phyloP scores from a whole-genome alignment of 306 rosid species.

The Dalbergia oliveri region DNA sequence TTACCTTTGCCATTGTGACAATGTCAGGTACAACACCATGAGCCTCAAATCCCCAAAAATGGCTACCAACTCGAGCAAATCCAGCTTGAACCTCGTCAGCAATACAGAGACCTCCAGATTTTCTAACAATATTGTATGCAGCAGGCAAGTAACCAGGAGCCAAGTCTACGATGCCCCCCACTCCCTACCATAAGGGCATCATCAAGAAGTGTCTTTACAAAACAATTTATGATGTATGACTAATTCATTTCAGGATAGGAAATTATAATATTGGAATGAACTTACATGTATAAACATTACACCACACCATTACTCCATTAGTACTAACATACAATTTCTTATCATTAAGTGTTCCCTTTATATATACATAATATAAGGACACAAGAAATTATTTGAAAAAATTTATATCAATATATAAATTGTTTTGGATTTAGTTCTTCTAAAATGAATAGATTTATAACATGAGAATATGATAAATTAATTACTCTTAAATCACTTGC shows the following conservation, averaged over 20 bases:
- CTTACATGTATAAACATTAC: neutral
- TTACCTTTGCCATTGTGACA: slow-evolving; percentile 97
- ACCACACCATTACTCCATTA: neutral
- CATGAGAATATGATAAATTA: too few relatives aligned
- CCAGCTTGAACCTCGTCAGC: slow-evolving; percentile 97
- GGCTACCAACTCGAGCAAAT: slow-evolving; percentile 89
- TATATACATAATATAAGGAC: neutral
- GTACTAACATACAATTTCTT: neutral
- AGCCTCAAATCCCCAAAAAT: slow-evolving; percentile 93
- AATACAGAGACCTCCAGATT: slow-evolving; percentile 93
- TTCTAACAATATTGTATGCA: slow-evolving; percentile 63
- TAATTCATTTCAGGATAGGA: neutral
- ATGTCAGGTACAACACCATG: slow-evolving; percentile 97
- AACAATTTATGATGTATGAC: neutral
- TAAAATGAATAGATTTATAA: too few relatives aligned
- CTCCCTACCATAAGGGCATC: slow-evolving; percentile 64
- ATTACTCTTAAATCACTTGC: too few relatives aligned
- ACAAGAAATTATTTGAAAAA: neutral
- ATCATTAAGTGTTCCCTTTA: neutral
- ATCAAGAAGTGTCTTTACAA: neutral
- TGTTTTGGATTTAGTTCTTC: neutral
- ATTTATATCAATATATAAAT: neutral
- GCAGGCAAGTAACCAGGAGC: slow-evolving; percentile 93
- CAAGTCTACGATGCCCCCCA: slow-evolving; percentile 88
- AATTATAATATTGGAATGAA: neutral